These are phyloP conservation scores for Centaurea solstitialis DNA, from an alignment of 129 eudicot genomes.

Conservation along the genomic window DNA sequence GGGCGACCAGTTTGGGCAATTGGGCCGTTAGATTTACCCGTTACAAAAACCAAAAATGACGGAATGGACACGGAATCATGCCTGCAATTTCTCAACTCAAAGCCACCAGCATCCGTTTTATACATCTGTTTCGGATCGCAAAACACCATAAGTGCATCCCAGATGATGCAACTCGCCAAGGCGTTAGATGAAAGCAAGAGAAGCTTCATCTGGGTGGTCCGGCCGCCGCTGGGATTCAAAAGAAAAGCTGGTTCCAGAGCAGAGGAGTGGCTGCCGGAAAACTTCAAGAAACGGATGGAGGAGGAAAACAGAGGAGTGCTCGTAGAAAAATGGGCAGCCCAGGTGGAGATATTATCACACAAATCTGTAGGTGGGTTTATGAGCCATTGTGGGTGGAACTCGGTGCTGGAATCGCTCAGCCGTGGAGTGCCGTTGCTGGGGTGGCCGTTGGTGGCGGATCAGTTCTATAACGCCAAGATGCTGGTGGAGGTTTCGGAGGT, in stretches of 20 bases:
- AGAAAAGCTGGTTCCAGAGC: constrained; percentile 44
- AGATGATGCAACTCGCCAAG: constrained; percentile 60
- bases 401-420: constrained; percentile 54
- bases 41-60: not conserved
- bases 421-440: constrained; percentile 56
- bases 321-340: constrained; percentile 69
- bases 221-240: constrained; percentile 65
- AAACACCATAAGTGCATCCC: constrained; percentile 58
- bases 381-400: constrained; percentile 73
- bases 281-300: constrained; percentile 28
- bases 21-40: constrained; percentile 47
- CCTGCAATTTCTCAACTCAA: constrained; percentile 43
- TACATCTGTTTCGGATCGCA: constrained; percentile 79
- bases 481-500: constrained; percentile 50
- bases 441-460: constrained; percentile 70
- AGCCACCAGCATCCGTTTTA: constrained; percentile 49
- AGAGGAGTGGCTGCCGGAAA: constrained; percentile 65
- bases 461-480: constrained; percentile 52
- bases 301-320: constrained; percentile 44
- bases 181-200: constrained; percentile 42
- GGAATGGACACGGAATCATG: constrained; percentile 17
- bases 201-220: constrained; percentile 60
- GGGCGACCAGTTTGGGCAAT: constrained; percentile 56
- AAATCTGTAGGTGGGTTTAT: constrained; percentile 45
- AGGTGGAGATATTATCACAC: constrained; percentile 50